Percentiles rank a stretch among this genome's conserved stretches.
Evolutionary conservation across 495 filamentous ascomycete genomes (phyloP).

Genomic region (Talaromyces stipitatus): DNA sequence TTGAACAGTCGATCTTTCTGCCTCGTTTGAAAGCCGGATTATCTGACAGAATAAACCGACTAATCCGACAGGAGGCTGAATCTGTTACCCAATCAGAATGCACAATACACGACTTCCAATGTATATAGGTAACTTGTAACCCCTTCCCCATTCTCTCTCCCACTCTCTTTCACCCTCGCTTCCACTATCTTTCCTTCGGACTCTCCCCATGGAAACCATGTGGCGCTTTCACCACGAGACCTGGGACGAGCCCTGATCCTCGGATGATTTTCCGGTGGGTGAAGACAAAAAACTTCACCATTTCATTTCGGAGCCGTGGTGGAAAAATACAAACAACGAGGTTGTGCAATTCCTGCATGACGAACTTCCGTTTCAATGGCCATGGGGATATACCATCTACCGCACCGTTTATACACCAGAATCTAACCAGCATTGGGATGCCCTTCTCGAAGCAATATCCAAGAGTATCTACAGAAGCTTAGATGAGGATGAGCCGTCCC

Average conservation of each 20-base stretch:
- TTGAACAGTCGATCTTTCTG: too few relatives aligned
- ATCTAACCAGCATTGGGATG: slow-evolving; percentile 10
- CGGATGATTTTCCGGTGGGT: background rate
- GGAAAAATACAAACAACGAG: background rate
- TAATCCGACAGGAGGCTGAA: too few relatives aligned
- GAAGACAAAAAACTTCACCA: background rate
- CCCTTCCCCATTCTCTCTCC: background rate
- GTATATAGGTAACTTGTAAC: too few relatives aligned
- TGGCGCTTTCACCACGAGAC: background rate
- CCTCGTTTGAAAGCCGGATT: too few relatives aligned
- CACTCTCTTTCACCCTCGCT: background rate
- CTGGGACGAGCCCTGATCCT: background rate
- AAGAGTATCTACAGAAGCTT: slow-evolving; percentile 4
- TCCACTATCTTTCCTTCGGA: too few relatives aligned
- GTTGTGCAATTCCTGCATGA: background rate
- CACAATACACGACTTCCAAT: too few relatives aligned
- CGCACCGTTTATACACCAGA: slow-evolving; percentile 12
- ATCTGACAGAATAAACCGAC: too few relatives aligned
- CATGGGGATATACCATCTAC: slow-evolving; percentile 14
- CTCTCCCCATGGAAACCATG: background rate
- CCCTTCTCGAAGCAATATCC: slow-evolving; percentile 10
- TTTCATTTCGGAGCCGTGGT: background rate
- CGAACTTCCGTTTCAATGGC: background rate
- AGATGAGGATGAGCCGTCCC: background rate
- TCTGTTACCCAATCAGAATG: too few relatives aligned